These are phyloP conservation scores for Backusella mclennaniae DNA, from an alignment of 192 early-diverging fungal species.

Conservation along the genomic window DNA sequence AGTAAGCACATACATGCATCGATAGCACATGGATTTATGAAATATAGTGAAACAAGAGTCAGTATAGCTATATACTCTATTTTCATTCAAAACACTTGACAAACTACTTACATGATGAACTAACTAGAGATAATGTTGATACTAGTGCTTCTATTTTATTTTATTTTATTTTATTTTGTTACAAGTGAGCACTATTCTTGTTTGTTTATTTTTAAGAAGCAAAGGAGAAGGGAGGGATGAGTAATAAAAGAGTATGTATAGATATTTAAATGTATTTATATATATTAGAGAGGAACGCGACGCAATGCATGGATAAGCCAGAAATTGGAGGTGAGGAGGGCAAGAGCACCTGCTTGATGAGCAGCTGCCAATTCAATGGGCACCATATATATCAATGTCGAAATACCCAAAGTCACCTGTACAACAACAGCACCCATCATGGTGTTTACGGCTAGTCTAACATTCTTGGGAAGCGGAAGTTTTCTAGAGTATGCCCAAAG, in stretches of 20 bases:
- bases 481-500: slow-evolving; percentile 76
- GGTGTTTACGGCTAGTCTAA: slow-evolving; percentile 66
- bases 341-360: slow-evolving; percentile 91
- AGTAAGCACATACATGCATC: background rate
- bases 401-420: slow-evolving; percentile 89
- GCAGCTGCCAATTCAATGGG: slow-evolving; percentile 90
- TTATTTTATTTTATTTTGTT: background rate
- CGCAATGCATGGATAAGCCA: slow-evolving; percentile 74
- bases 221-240: too few relatives aligned
- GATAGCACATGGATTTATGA: background rate
- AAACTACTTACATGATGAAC: background rate
- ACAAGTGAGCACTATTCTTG: background rate
- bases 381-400: slow-evolving; percentile 91
- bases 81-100: background rate
- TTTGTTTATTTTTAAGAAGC: background rate
- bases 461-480: slow-evolving; percentile 66
- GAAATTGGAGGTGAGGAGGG: slow-evolving; percentile 77
- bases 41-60: too few relatives aligned
- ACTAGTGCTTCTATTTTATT: background rate
- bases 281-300: slow-evolving; percentile 40
- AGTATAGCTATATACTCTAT: too few relatives aligned
- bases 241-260: background rate
- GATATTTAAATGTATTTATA: background rate
- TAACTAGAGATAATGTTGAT: background rate
- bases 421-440: slow-evolving; percentile 72